Evolutionary conservation across 2,329 filamentous ascomycete genomes (phyloP).

Genomic region (Pezicula radicicola): DNA sequence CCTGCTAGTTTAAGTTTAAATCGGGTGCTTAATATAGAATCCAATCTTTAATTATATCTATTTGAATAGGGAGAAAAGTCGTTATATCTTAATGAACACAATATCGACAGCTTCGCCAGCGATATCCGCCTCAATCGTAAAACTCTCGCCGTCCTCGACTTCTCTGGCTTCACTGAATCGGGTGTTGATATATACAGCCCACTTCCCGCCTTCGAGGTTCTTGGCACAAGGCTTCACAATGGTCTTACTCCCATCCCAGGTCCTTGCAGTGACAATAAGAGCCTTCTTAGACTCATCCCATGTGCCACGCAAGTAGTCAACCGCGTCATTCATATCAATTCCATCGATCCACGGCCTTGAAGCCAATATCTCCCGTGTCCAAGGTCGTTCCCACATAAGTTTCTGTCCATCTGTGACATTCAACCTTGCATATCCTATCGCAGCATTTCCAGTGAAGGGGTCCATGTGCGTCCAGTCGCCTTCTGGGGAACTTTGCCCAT

Average conservation of each 20-base stretch:
- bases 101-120: neutral
- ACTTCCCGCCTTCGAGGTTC: neutral
- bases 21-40: no score
- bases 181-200: neutral
- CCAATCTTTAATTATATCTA: no score
- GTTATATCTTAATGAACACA: neutral
- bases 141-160: neutral
- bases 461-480: slow-evolving; percentile 28
- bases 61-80: no score
- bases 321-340: neutral
- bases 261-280: slow-evolving; percentile 2
- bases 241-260: slow-evolving; percentile 2
- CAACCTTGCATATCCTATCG: slow-evolving; percentile 32
- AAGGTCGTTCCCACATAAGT: slow-evolving; percentile 32
- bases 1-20: no score
- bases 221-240: neutral
- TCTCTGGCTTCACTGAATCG: neutral
- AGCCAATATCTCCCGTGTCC: slow-evolving; percentile 15
- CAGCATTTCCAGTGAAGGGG: slow-evolving; percentile 33
- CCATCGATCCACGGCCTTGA: neutral
- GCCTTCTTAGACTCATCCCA: slow-evolving; percentile 1
- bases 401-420: slow-evolving; percentile 34
- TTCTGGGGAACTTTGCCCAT: slow-evolving; percentile 17
- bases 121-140: neutral
- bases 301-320: slow-evolving; percentile 1